Evolutionary conservation across 805 yeast genomes (phyloP), one percentile per base, ranked within the genome.

Genomic region (Allodekkera sacchari): DNA sequence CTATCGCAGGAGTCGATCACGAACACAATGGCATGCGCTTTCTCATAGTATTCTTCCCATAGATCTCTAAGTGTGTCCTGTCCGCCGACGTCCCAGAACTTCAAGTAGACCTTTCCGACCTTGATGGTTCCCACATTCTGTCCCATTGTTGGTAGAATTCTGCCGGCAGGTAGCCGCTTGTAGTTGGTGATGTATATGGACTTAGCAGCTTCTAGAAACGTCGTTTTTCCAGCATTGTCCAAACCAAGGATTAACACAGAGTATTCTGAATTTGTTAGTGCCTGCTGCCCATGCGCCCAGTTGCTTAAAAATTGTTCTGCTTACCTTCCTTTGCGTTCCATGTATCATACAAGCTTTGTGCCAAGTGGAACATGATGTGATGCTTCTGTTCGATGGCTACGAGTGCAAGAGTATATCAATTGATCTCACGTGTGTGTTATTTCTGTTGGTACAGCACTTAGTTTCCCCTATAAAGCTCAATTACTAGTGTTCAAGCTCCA

Each of bases 1-100:
- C 79, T 69, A 53, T 88, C 97, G 1, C 94, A 79, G 7, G 95
- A 83, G 53, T 89, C 98, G 9, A 92, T 89, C 13, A 89, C 80
- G 54, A 89, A 89, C 27, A 92, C 77, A 22, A 89, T 83, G 0
- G 92, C 97, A 56, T 89, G 96, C 34, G 95, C 83, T 37, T 76
- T 80, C 13, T 68, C 64, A 57, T 78, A 92, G 62, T 89, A 92
- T 38, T 83, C 75, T 5, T 79, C 68, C 98, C 98, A 89, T 67
- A 92, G 66, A 18, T 74, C 62, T 29, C 97, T 66, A 28, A 89
- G 63, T n/a, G 81, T 65, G 50, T 77, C 79, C 56, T 89, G 98
- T 9, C 98, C 98, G 8, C 97, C 97, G 25, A 89, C 76, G 54
- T 89, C 98, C 97, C 97, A 89, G 47, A 92, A 74, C 50, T 87